Conservation (phyloP, 1,139 yeast species). For the Taiozyma onychis region DNA sequence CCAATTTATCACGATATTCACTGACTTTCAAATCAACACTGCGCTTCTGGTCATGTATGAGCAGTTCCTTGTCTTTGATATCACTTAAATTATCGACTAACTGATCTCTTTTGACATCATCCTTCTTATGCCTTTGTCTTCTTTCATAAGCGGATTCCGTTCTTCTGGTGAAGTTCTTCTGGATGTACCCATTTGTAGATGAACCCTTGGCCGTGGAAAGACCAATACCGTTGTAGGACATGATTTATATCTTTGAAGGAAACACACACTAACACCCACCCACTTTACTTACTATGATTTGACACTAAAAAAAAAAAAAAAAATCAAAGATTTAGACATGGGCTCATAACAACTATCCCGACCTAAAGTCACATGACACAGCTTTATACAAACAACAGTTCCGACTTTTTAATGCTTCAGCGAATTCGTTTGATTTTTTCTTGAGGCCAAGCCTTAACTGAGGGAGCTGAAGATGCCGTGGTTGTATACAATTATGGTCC, state of each 20-base stretch:
- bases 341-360: too few species aligned
- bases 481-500: too few species aligned
- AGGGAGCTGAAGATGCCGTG: too few species aligned
- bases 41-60: conserved; percentile 17
- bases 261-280: too few species aligned
- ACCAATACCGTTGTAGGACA: conserved; percentile 26
- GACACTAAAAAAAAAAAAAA: too few species aligned
- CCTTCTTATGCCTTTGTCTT: conserved; percentile 15
- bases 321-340: too few species aligned
- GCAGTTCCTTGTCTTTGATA: conserved; percentile 14
- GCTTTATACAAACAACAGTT: too few species aligned
- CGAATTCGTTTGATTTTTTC: too few species aligned
- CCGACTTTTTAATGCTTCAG: too few species aligned
- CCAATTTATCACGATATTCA: conserved; percentile 20
- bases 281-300: too few species aligned
- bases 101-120: conserved; percentile 8
- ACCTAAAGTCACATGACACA: too few species aligned
- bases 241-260: neutral
- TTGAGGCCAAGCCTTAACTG: too few species aligned
- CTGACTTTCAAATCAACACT: conserved; percentile 19
- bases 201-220: conserved; percentile 23
- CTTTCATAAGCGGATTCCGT: conserved; percentile 15
- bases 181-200: conserved; percentile 23
- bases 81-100: conserved; percentile 1
- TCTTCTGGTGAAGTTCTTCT: conserved; percentile 18